Evolutionary conservation across 345 rosid species (phyloP).

Genomic region (Dipteronia sinensis): DNA sequence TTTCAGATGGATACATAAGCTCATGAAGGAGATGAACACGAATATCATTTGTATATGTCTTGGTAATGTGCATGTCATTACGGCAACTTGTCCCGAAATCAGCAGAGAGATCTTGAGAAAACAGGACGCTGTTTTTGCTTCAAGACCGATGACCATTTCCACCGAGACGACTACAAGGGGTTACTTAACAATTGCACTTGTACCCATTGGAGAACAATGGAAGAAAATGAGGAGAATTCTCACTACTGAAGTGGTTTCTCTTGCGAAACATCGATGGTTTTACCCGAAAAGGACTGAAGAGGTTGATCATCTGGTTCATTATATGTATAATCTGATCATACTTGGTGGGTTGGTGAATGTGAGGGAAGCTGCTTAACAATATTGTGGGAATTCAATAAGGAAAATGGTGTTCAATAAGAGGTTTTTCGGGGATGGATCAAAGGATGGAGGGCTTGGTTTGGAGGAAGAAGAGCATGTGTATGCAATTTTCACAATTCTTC

Average conservation of each 20-base stretch:
- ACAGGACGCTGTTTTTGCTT: conserved; percentile 44
- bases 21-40: conserved; percentile 38
- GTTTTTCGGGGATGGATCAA: conserved; percentile 28
- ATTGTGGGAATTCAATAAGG: conserved; percentile 41
- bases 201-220: conserved; percentile 48
- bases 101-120: conserved; percentile 39
- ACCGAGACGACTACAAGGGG: conserved; percentile 26
- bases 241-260: conserved; percentile 24
- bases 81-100: conserved; percentile 41
- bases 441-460: conserved; percentile 37
- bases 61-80: conserved; percentile 38
- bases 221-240: conserved; percentile 19
- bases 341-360: conserved; percentile 29
- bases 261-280: conserved; percentile 21
- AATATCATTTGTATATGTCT: conserved; percentile 47
- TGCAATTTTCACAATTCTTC: conserved; percentile 43
- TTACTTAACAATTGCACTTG: conserved; percentile 29
- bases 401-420: conserved; percentile 38
- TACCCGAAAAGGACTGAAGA: conserved; percentile 36
- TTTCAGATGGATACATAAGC: conserved; percentile 37
- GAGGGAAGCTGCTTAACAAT: conserved; percentile 32
- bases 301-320: conserved; percentile 42
- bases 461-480: conserved; percentile 50
- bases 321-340: conserved; percentile 30
- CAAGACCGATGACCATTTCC: conserved; percentile 36